These are phyloP conservation scores for Podila horticola DNA, from an alignment of 192 early-diverging fungal species.

Conservation along the genomic window DNA sequence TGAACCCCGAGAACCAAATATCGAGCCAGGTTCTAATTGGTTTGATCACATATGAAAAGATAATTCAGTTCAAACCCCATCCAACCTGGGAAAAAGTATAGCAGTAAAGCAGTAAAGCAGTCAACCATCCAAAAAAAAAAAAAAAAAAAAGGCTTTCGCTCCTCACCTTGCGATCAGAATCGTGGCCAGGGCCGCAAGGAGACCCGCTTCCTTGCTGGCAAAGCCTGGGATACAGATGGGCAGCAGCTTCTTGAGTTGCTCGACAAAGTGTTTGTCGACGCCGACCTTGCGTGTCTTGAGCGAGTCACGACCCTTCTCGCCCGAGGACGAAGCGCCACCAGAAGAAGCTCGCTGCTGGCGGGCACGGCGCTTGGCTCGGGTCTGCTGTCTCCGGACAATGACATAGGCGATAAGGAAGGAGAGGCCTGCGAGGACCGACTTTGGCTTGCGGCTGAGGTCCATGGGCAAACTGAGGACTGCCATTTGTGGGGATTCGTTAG, in stretches of 20 bases:
- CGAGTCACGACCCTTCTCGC: conserved; percentile 27
- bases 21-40: conserved; percentile 65
- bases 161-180: conserved; percentile 62
- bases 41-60: no score
- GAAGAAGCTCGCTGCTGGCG: conserved; percentile 27
- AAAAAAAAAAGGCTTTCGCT: conserved; percentile 34
- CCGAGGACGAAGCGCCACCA: conserved; percentile 1
- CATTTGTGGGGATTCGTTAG: no score
- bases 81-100: conserved; percentile 28
- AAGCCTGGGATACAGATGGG: conserved; percentile 70
- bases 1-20: conserved; percentile 72
- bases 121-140: conserved; percentile 16
- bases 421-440: conserved; percentile 30
- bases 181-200: conserved; percentile 57
- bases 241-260: conserved; percentile 64
- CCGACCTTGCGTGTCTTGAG: conserved; percentile 54
- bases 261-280: conserved; percentile 65
- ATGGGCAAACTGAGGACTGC: conserved; percentile 34
- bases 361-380: conserved; percentile 36
- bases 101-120: conserved; percentile 47
- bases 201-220: conserved; percentile 58
- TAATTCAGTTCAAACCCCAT: no score
- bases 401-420: conserved; percentile 43
- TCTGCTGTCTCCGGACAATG: conserved; percentile 32
- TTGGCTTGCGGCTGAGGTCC: conserved; percentile 21